These are phyloP conservation scores for Clonostachys rhizophaga DNA, from an alignment of 2,329 filamentous ascomycete species.

Conservation along the genomic window DNA sequence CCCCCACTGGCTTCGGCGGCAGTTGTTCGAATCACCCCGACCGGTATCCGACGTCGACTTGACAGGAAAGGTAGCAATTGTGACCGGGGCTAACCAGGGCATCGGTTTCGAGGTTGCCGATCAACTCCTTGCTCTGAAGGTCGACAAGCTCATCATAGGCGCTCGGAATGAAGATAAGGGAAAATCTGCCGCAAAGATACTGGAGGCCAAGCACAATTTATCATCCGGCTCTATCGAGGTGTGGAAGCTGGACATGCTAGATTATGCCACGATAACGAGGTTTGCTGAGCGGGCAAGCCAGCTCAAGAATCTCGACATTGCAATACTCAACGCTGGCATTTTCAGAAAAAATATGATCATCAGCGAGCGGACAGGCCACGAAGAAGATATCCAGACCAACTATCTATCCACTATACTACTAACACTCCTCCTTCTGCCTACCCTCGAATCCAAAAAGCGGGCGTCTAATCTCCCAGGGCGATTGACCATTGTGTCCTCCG, in stretches of 20 bases:
- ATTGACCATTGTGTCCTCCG: slow-evolving; percentile 23
- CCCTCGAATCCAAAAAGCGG: slow-evolving; percentile 17
- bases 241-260: slow-evolving; percentile 14
- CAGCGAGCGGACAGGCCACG: slow-evolving; percentile 24
- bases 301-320: slow-evolving; percentile 32
- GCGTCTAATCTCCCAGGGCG: slow-evolving; percentile 9
- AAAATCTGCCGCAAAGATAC: not conserved
- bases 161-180: slow-evolving; percentile 9
- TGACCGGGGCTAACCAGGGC: not conserved
- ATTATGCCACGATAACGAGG: slow-evolving; percentile 11
- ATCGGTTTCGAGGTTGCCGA: not conserved
- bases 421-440: slow-evolving; percentile 22
- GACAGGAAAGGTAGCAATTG: slow-evolving; percentile 28
- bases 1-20: too few relatives aligned
- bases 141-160: slow-evolving; percentile 8
- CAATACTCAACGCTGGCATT: slow-evolving; percentile 39
- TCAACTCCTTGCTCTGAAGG: slow-evolving; percentile 4
- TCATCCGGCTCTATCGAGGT: slow-evolving; percentile 16
- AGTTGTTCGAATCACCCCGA: too few relatives aligned
- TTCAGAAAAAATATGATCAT: slow-evolving; percentile 11
- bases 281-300: slow-evolving; percentile 13
- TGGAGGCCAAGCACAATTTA: slow-evolving; percentile 1
- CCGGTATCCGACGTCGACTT: too few relatives aligned
- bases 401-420: slow-evolving; percentile 28
- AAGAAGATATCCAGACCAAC: slow-evolving; percentile 32